Evolutionary conservation across 352 stramenopile genomes (phyloP).

Genomic region (Pythium phragmiticola): DNA sequence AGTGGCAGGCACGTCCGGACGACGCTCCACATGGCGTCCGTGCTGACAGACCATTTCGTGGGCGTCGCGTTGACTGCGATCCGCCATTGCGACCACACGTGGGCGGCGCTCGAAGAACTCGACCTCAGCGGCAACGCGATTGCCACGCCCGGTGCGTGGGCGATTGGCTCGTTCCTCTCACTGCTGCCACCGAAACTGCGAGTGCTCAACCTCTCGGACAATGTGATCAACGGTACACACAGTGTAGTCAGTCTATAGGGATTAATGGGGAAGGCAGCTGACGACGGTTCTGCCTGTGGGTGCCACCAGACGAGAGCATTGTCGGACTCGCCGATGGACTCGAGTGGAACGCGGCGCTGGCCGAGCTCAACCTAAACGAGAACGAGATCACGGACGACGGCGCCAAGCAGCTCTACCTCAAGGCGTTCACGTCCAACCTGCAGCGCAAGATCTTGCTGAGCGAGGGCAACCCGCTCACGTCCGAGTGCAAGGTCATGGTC

Average conservation of each 20-base stretch:
- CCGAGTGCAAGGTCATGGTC: constrained; percentile 49
- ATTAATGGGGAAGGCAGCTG: too few relatives aligned
- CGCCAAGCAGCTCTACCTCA: constrained; percentile 48
- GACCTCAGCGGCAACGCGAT: constrained; percentile 61
- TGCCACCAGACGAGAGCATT: constrained; percentile 36
- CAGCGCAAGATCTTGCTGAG: constrained; percentile 42
- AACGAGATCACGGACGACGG: constrained; percentile 55
- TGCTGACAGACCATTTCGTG: constrained; percentile 34
- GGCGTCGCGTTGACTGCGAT: constrained; percentile 32
- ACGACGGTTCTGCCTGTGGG: too few relatives aligned
- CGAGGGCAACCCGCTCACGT: constrained; percentile 41
- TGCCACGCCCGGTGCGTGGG: constrained; percentile 31
- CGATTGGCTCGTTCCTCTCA: constrained; percentile 46
- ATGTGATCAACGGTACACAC: constrained; percentile 44
- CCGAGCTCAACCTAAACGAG: constrained; percentile 48
- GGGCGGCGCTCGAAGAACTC: constrained; percentile 38
- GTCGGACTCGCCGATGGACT: constrained; percentile 41
- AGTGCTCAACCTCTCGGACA: constrained; percentile 48
- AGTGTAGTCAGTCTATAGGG: neutral
- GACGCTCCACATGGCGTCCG: constrained; percentile 30
- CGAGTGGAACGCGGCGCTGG: constrained; percentile 39
- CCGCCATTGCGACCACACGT: constrained; percentile 17
- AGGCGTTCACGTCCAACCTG: constrained; percentile 45
- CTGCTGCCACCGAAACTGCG: constrained; percentile 35
- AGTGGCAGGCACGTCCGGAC: constrained; percentile 29